Conservation (phyloP, 1,284 basidiomycete genomes). For the Ganoderma boninense region DNA sequence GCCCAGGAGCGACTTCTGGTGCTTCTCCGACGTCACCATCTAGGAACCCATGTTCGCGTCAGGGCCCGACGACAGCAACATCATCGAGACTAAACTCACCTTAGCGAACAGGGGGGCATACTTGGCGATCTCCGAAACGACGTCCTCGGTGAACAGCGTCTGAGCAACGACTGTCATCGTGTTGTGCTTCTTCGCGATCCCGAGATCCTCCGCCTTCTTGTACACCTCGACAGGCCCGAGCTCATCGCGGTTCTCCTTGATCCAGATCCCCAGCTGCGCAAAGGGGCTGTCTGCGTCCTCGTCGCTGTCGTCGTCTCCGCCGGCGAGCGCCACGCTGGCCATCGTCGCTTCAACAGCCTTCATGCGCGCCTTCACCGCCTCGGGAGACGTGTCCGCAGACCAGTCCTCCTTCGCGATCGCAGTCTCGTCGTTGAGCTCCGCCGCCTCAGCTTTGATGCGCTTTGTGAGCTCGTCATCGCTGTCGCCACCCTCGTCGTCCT, state of each 20-base stretch:
- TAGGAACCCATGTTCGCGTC: conserved; percentile 39
- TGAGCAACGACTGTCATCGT: conserved; percentile 87
- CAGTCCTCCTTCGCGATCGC: conserved; percentile 79
- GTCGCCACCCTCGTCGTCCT: conserved; percentile 57
- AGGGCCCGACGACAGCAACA: neutral
- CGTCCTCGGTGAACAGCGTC: conserved; percentile 85
- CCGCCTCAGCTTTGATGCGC: conserved; percentile 89
- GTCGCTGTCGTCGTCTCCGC: conserved; percentile 88
- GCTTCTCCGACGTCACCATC: conserved; percentile 89
- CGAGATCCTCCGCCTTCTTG: conserved; percentile 90
- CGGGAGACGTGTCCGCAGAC: conserved; percentile 92
- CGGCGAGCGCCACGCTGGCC: conserved; percentile 59
- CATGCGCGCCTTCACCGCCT: conserved; percentile 89
- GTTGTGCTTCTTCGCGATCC: conserved; percentile 97
- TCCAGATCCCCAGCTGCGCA: conserved; percentile 85
- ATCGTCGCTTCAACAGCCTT: conserved; percentile 79
- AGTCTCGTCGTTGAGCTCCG: conserved; percentile 72
- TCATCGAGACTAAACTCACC: conserved; percentile 54
- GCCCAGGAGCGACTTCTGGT: conserved; percentile 94
- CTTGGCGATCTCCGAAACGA: conserved; percentile 76
- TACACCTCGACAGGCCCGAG: conserved; percentile 35
- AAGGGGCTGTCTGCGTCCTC: conserved; percentile 92
- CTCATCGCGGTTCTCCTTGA: conserved; percentile 76
- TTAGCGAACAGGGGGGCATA: conserved; percentile 85
- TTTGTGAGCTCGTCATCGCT: conserved; percentile 85